These are phyloP conservation scores for Knufia fluminis DNA, from an alignment of 2,329 filamentous ascomycete species.

Conservation along the genomic window DNA sequence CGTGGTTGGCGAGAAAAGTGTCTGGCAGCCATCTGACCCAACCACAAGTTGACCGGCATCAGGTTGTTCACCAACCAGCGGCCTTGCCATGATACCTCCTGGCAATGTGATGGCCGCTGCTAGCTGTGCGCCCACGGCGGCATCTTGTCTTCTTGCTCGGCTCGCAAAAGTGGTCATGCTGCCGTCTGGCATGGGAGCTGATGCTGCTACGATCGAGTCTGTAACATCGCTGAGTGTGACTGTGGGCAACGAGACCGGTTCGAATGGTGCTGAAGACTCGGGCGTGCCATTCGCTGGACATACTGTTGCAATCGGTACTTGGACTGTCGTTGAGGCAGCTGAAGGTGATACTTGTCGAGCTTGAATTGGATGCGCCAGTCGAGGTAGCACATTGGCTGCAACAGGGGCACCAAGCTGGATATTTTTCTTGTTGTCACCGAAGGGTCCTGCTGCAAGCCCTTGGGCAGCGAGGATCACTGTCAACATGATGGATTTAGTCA, in stretches of 20 bases:
- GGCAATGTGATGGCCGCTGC: not conserved
- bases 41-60: slow-evolving; percentile 13
- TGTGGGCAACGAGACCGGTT: not conserved
- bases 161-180: slow-evolving; percentile 15
- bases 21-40: slow-evolving; percentile 19
- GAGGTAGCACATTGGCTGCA: not conserved
- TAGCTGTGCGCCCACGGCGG: not conserved
- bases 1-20: slow-evolving; percentile 15
- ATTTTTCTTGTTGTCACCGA: not conserved
- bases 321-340: slow-evolving; percentile 12
- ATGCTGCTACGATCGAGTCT: slow-evolving; percentile 10
- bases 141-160: slow-evolving; percentile 4
- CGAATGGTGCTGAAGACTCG: slow-evolving; percentile 9
- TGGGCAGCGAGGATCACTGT: no score
- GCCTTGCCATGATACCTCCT: not conserved
- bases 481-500: no score
- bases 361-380: not conserved
- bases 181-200: slow-evolving; percentile 16
- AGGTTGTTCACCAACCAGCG: not conserved
- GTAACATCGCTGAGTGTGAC: not conserved
- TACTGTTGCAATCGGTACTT: slow-evolving; percentile 17
- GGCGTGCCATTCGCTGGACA: slow-evolving; percentile 14
- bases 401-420: not conserved
- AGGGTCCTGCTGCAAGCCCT: no score
- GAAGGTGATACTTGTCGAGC: no score